Evolutionary conservation across 257 asterid genomes (phyloP), one percentile per base, ranked within the genome.

Genomic region (Solanum tacnaense): DNA sequence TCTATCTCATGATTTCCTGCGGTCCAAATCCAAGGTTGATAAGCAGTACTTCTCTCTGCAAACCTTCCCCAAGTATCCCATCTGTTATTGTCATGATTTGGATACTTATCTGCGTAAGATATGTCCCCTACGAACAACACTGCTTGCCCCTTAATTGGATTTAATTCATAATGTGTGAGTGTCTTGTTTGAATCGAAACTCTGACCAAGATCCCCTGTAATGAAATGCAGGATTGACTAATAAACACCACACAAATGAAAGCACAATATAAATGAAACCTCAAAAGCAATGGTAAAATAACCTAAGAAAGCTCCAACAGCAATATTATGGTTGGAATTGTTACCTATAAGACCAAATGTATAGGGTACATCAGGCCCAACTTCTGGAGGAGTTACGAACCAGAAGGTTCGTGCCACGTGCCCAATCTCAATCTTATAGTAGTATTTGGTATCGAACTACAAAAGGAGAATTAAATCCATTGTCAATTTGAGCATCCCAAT

Each of bases 41-140:
- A 94, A 34, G 99, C 98, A 84, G 83, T 91, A 32, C 94, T 93
- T 90, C 97, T 93, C 88, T 96, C 99, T 13, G 91, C 92, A 86
- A 95, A 95, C 86, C 99, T 93, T 29, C 87, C 98, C 98, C 99
- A 96, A 5, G 96, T 91, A 89, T 96, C 99, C 98, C 98, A 96
- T 90, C 98, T 92, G 16, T 88, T 93, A 68, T 95, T 95, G 92
- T 94, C 95, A 58, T 95, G 95, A 88, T 92, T 87, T 15, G 98
- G 94, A 83, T 94, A 90, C 70, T 65, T 88, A 86, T 96, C 99
- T 0, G 99, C 98, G 86, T 96, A 95, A 4, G 96, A 95, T 13
- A 95, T 95, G 84, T 96, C 99, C 16, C 99, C 98, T 16, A 94
- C 96, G 76, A 90, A 95, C 89, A 95, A 74, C 11, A 96, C 92